These are phyloP conservation scores for Cytospora chrysosperma DNA, from an alignment of 2,329 filamentous ascomycete genomes.

Conservation along the genomic window DNA sequence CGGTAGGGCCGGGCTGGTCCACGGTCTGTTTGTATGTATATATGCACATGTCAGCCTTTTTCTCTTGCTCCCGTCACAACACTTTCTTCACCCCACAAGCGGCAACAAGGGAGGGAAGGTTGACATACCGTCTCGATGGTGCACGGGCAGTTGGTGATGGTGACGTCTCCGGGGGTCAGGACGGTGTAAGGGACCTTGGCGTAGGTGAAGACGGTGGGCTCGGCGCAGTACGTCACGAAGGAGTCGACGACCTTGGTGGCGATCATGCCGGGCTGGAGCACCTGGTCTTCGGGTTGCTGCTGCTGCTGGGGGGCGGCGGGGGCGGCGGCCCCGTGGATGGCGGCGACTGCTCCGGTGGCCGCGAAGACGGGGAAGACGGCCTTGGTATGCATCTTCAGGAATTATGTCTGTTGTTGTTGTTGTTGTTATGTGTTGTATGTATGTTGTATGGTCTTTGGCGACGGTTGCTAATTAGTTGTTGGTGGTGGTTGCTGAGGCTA, in stretches of 20 bases:
- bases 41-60: not conserved
- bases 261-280: not conserved
- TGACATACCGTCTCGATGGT: slow-evolving; percentile 35
- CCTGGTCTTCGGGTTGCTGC: not conserved
- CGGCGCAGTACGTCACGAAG: slow-evolving; percentile 43
- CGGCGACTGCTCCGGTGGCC: slow-evolving; percentile 27
- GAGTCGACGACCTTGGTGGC: slow-evolving; percentile 37
- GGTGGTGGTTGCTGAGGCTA: too few relatives aligned
- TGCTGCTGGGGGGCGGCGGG: not conserved
- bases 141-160: slow-evolving; percentile 55
- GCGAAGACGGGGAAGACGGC: slow-evolving; percentile 30
- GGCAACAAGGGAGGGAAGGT: not conserved
- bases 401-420: not conserved
- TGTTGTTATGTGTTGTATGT: not conserved
- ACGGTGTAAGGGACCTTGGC: slow-evolving; percentile 53
- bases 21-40: not conserved
- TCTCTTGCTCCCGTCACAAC: not conserved
- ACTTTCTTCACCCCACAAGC: not conserved
- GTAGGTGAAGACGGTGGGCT: slow-evolving; percentile 52
- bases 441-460: not conserved
- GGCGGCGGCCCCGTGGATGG: slow-evolving; percentile 29
- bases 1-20: not conserved
- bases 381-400: slow-evolving; percentile 34
- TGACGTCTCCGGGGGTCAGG: slow-evolving; percentile 53
- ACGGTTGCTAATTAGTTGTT: not conserved